Percentiles rank a stretch among this genome's conserved stretches.
Evolutionary conservation across 176 grass and related monocot species (phyloP).

Genomic region (Phoenix roebelenii): DNA sequence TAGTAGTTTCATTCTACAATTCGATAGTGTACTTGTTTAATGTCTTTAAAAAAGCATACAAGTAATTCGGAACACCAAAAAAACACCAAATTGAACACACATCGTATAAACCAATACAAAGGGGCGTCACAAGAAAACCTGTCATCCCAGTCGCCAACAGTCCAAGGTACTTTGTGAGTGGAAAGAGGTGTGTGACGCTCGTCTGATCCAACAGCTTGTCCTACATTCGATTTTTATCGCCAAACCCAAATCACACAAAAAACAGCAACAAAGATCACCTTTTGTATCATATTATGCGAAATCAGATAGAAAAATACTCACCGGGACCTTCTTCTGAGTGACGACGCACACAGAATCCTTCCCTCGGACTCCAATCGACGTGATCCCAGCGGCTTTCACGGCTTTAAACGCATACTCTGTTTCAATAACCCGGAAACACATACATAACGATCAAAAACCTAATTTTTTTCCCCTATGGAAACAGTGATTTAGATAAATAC

Average conservation of each 20-base stretch:
- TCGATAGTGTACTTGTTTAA: no score
- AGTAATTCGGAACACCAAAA: no score
- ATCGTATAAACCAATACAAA: no score
- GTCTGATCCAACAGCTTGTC: constrained; percentile 90
- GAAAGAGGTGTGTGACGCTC: constrained; percentile 79
- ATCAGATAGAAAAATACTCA: constrained; percentile 32
- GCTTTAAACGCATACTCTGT: constrained; percentile 99
- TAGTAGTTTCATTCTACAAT: no score
- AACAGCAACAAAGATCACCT: background rate
- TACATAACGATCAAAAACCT: background rate
- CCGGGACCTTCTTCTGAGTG: constrained; percentile 99
- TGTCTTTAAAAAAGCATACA: no score
- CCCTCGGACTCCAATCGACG: constrained; percentile 93
- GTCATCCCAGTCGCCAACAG: constrained; percentile 90
- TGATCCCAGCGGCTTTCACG: constrained; percentile 82
- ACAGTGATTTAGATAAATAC: no score
- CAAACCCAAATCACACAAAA: background rate
- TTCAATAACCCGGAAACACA: background rate
- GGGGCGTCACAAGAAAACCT: constrained; percentile 25
- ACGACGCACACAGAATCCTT: constrained; percentile 88
- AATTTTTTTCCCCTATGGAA: background rate
- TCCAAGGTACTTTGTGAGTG: constrained; percentile 75
- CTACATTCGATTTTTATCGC: constrained; percentile 16
- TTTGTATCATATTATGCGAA: background rate
- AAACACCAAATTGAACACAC: no score